Conservation (phyloP, 2,329 filamentous ascomycete species). For the Leptographium galeiforme region DNA sequence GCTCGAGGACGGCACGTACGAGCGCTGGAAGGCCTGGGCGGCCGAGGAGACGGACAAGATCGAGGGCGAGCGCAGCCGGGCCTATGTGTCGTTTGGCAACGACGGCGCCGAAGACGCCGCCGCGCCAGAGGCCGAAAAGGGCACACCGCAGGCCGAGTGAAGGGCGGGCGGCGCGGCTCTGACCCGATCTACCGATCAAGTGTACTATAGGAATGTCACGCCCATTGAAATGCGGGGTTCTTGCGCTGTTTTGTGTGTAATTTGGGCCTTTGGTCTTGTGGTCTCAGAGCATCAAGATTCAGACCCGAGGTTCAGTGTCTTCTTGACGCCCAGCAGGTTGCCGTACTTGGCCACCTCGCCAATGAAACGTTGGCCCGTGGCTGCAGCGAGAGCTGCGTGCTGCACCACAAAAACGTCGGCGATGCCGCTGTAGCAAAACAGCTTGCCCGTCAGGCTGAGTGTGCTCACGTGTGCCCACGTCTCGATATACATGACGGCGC, state of each 20-base stretch:
- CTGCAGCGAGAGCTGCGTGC: slow-evolving; percentile 50
- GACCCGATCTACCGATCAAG: neutral
- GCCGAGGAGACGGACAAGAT: slow-evolving; percentile 28
- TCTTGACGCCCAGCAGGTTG: slow-evolving; percentile 15
- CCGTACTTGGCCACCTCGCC: slow-evolving; percentile 11
- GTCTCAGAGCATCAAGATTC: too few species aligned
- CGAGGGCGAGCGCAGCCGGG: slow-evolving; percentile 25
- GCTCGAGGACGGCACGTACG: slow-evolving; percentile 67
- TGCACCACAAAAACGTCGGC: slow-evolving; percentile 76
- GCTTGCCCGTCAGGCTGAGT: slow-evolving; percentile 70
- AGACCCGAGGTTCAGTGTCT: neutral
- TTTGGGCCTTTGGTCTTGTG: neutral
- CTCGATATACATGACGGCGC: slow-evolving; percentile 77
- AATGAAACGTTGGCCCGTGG: slow-evolving; percentile 22
- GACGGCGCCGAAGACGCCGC: slow-evolving; percentile 16
- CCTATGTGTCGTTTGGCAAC: slow-evolving; percentile 29
- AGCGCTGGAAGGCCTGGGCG: slow-evolving; percentile 79
- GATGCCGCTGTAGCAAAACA: slow-evolving; percentile 50
- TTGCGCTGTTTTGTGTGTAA: neutral
- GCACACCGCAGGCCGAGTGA: neutral
- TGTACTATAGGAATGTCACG: neutral
- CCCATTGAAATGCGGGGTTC: neutral
- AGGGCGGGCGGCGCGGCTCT: too few species aligned
- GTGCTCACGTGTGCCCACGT: slow-evolving; percentile 78
- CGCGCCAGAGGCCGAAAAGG: neutral